Evolutionary conservation across 1,284 basidiomycete species (phyloP), one percentile per base, ranked within the genome.

Genomic region (Malassezia dermatis): DNA sequence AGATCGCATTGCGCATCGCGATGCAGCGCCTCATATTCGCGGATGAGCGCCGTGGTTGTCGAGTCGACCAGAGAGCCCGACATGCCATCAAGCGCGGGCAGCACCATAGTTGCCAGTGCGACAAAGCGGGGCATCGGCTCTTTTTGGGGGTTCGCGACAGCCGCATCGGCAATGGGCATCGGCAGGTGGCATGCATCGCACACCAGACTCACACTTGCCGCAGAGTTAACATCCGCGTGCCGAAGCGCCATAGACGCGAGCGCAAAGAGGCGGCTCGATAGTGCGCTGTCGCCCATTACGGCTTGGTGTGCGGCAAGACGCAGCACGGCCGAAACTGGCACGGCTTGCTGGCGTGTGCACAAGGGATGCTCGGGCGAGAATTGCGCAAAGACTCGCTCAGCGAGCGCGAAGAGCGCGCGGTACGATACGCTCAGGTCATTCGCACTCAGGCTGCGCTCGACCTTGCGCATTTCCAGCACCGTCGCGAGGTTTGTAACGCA

Each of bases 311-410:
- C 50, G 4, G 42, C 34, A 1, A 57, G 55, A 15, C 46, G 44
- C 19, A 57, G 23, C 26, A 52, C 27, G 1, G 55, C 55, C 5
- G 23, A 91, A 76, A 8, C 79, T 79, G 21, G 81, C 82, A 6
- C 26, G 12, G 47, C 21, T 19, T 56, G 53, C 12, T 41, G 19
- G 26, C 26, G 42, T 26, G 30, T 51, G 11, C 19, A 8, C 21
- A 47, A 23, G 4, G 48, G n/a, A 21, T 39, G 30, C 5, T 21
- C 23, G 8, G 44, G 26, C 2, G 21, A 6, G 24, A 43, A 45
- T 37, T 35, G 10, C 4, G 31, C 26, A 52, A 52, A 57, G 4
- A 48, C 21, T 10, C 26, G 37, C 17, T 17, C 28, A 0, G 42
- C 30, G 5, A 57, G 49, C 24, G 15, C 11, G 13, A n/a, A 4